Conservation (phyloP, 805 yeast species). For the Grigorovia transvaalensis region DNA sequence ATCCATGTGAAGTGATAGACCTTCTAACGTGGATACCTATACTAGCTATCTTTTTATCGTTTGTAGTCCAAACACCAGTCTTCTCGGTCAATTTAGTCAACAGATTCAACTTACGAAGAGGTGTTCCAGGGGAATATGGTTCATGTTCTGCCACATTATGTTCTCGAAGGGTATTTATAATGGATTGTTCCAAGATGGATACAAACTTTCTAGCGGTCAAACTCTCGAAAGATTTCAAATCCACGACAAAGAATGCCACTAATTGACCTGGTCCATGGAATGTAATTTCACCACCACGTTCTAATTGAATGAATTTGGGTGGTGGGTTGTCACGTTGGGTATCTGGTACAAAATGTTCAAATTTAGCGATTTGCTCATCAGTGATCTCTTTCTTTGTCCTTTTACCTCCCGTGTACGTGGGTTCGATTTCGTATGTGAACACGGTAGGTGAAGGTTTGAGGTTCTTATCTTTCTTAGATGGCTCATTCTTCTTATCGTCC, state of each 20-base stretch:
- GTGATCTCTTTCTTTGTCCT: conserved; percentile 51
- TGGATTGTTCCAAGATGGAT: conserved; percentile 46
- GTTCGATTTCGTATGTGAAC: conserved; percentile 74
- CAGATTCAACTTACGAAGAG: conserved; percentile 8
- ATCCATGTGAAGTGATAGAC: conserved; percentile 80
- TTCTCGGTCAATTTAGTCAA: conserved; percentile 42
- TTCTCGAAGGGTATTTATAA: conserved; percentile 33
- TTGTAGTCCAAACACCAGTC: conserved; percentile 81
- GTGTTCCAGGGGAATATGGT: too few species aligned
- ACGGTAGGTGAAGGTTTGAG: conserved; percentile 52
- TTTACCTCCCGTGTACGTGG: conserved; percentile 88
- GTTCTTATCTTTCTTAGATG: too few species aligned
- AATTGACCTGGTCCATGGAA: conserved; percentile 96
- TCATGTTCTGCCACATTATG: conserved; percentile 4
- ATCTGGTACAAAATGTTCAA: conserved; percentile 16
- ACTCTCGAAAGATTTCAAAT: conserved; percentile 48
- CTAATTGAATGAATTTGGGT: conserved; percentile 66
- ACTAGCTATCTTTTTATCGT: conserved; percentile 58
- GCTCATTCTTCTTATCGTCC: too few species aligned
- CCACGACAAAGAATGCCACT: conserved; percentile 72
- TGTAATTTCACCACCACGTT: conserved; percentile 92
- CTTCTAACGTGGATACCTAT: conserved; percentile 82
- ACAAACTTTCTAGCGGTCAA: conserved; percentile 59
- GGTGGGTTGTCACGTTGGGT: conserved; percentile 24
- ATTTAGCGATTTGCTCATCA: conserved; percentile 16